Base-by-base conservation (phyloP, 2,329 filamentous ascomycete genomes). In the Tolypocladium endophyticum region DNA sequence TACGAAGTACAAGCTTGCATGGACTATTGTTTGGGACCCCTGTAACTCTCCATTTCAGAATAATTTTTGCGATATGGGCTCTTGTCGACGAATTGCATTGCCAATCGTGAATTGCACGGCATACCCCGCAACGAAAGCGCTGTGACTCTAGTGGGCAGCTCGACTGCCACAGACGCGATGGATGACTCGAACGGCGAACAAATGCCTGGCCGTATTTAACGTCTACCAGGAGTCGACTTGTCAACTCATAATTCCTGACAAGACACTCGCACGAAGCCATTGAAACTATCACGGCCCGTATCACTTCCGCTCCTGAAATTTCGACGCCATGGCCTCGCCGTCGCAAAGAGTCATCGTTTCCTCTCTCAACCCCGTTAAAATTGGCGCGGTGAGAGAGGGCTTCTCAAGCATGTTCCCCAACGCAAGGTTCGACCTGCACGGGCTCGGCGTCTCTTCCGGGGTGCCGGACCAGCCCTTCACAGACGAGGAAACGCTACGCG, bases 311-410 rank as follows among this genome's bases (percentile, higher is more conserved):
- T n/a, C 28, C 25, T 18, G 7, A 16, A 5, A 20, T 20, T 52
- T 8, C 11, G 16, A 33, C 35, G 18, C 18, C 16, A 56, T 30
- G 23, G 36, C 25, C 55, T 8, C 25, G 23, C 18, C 38, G 38
- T 33, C 36, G 20, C 23, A 56, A 30, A 41, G 54, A 25, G 63
- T 70, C 68, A 59, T 76, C 39, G 68, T 76, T 6, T 71, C 74
- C 9, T 77, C 75, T 23, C 68, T 68, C 18, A 77, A 77, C 61
- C 72, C 73, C 38, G 69, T 75, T 65, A 77, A 77, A 58, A 70
- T 75, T 59, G 68, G 61, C 14, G 75, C 75, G 36, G 64, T 74
- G 9, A 65, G 64, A 8, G 61, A 71, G 35, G 75, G 73, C 55
- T 77, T 77, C 62, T 39, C 62, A 9, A 64, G 62, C 57, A 69